Conservation (phyloP, 75 land plant species). For the Sequoia sempervirens region DNA sequence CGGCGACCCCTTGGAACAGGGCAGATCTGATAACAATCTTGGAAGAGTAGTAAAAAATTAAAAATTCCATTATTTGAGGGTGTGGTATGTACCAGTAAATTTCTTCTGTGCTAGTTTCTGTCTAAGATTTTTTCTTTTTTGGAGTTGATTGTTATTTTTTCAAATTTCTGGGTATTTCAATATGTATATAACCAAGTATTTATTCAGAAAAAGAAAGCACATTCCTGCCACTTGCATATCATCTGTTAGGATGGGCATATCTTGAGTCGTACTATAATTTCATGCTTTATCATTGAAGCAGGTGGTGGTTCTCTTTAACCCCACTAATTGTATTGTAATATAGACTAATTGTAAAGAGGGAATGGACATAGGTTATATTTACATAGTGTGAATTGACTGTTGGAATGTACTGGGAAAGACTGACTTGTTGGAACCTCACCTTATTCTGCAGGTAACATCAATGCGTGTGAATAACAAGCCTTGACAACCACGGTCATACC, state of each 20-base stretch:
- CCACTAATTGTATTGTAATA: neutral
- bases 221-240: neutral
- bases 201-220: neutral
- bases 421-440: neutral
- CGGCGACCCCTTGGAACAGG: slow-evolving; percentile 89
- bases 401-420: neutral
- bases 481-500: neutral
- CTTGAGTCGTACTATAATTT: neutral
- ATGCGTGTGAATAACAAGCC: neutral
- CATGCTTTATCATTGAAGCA: neutral
- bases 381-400: neutral
- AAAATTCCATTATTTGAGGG: neutral
- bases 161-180: neutral
- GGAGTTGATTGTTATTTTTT: neutral
- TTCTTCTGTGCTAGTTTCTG: neutral
- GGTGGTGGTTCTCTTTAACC: neutral
- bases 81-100: neutral
- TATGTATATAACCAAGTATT: neutral
- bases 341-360: neutral
- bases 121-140: neutral
- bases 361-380: neutral
- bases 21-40: slow-evolving; percentile 38
- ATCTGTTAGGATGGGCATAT: neutral
- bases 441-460: neutral
- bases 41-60: neutral